Percentiles rank a stretch among this genome's conserved stretches.
These are phyloP conservation scores for Boechera divaricarpa DNA, from an alignment of 345 rosid species.

Conservation along the genomic window DNA sequence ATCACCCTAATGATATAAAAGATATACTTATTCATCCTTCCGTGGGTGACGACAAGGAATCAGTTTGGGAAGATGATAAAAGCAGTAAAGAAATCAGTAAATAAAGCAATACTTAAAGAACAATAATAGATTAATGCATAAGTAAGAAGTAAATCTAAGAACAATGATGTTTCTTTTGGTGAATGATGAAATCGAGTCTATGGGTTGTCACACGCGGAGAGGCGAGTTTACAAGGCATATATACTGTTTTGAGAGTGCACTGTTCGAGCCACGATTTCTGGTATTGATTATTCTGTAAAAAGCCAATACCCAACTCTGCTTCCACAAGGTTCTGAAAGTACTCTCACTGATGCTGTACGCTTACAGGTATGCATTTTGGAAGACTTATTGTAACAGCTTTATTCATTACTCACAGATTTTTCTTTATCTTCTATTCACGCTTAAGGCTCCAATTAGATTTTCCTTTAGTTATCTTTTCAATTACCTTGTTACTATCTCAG, in stretches of 20 bases:
- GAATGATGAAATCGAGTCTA: too few species aligned
- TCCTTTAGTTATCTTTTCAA: background rate
- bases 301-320: conserved; percentile 49
- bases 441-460: background rate
- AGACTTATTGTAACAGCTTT: conserved; percentile 10
- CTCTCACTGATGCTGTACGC: conserved; percentile 74
- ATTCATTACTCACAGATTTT: conserved; percentile 4
- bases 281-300: conserved; percentile 52
- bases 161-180: too few species aligned
- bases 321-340: conserved; percentile 51
- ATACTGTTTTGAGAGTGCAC: conserved; percentile 63
- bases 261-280: conserved; percentile 74
- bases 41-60: too few species aligned
- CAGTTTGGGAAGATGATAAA: too few species aligned
- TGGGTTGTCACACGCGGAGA: too few species aligned
- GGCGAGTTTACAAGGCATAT: background rate
- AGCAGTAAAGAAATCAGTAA: too few species aligned
- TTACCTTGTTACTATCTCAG: conserved; percentile 8
- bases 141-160: too few species aligned
- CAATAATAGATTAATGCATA: too few species aligned
- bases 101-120: too few species aligned
- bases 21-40: too few species aligned
- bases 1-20: too few species aligned
- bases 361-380: conserved; percentile 65
- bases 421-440: conserved; percentile 6